Base-by-base conservation (phyloP, 179 eudicot species). In the Spergularia azorica region DNA sequence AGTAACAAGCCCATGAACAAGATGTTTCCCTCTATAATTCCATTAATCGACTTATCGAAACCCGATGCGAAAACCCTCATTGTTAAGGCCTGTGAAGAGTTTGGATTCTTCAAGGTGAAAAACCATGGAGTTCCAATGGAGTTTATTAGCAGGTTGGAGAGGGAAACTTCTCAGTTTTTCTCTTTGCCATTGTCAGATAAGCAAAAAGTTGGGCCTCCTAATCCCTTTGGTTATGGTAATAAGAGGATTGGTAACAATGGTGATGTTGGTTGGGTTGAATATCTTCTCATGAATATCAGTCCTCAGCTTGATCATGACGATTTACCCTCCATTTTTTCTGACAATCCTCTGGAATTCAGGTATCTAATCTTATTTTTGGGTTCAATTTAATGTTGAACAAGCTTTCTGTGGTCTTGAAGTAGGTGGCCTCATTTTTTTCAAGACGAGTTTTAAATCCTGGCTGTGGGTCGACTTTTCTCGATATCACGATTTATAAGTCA, bases 231-330 rank as follows among this genome's bases (percentile, higher is more conserved):
- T 11, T 86, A 86, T 74, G 89, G 89, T 26, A 84, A 81, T 60
- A 84, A 84, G 68, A 79, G 56, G 1, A 86, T 86, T 51, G 89
- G 89, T 0, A 84, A 50, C 0, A 86, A 81, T 41, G 89, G 89
- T 0, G 89, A 86, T 20, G 83, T 86, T 20, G 89, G 89, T 59
- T 86, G 89, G 89, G 11, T 86, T 50, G 89, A 86, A 68, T 86
- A 81, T 21, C 75, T 85, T 5, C 83, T 85, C 8, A 46, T 85
- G 4, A 79, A 81, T 48, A 72, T 81, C 41, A 54, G 64, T 11
- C 74, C 79, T 59, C 75, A 79, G 5, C 77, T 59, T 61, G 32
- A 71, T 26, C 73, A 79, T 11, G 32, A 72, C 7, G 60, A 74
- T 43, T 77, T 58, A 18, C 41, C 12, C 32, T 70, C 85, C 70